phyloP scores from a whole-genome alignment of 345 rosid genomes.

The Eucalyptus shirleyi region DNA sequence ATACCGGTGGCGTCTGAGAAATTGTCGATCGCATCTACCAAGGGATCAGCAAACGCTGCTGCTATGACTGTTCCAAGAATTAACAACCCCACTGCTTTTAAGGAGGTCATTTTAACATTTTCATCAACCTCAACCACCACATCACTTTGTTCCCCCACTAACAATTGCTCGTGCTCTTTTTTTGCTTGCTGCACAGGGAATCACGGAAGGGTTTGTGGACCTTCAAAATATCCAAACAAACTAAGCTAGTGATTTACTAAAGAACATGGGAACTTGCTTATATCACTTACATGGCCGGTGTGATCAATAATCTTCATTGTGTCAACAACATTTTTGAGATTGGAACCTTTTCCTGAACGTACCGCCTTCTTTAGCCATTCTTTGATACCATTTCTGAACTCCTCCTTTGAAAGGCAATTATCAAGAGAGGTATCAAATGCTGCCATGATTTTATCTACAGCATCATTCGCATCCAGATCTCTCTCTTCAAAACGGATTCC shows the following conservation, averaged over 20 bases:
- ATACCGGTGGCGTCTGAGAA: slow-evolving; percentile 83
- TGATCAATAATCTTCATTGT: slow-evolving; percentile 30
- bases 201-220: neutral
- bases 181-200: slow-evolving; percentile 47
- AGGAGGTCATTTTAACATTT: slow-evolving; percentile 30
- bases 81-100: slow-evolving; percentile 63
- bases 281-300: slow-evolving; percentile 29
- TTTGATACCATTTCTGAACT: slow-evolving; percentile 46
- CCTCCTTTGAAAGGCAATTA: slow-evolving; percentile 12
- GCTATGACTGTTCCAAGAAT: slow-evolving; percentile 68
- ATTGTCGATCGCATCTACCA: slow-evolving; percentile 79
- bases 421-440: slow-evolving; percentile 64
- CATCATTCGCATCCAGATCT: slow-evolving; percentile 58
- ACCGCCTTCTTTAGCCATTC: slow-evolving; percentile 49
- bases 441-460: slow-evolving; percentile 40
- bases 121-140: slow-evolving; percentile 37
- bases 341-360: slow-evolving; percentile 10
- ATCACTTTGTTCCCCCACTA: slow-evolving; percentile 36
- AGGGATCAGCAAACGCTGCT: slow-evolving; percentile 92
- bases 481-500: slow-evolving; percentile 79
- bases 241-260: neutral
- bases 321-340: slow-evolving; percentile 15
- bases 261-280: neutral
- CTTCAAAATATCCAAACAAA: neutral
- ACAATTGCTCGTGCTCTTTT: slow-evolving; percentile 48